Evolutionary conservation across 208 protist species (phyloP).

Genomic region (Acanthamoeba castellanii): DNA sequence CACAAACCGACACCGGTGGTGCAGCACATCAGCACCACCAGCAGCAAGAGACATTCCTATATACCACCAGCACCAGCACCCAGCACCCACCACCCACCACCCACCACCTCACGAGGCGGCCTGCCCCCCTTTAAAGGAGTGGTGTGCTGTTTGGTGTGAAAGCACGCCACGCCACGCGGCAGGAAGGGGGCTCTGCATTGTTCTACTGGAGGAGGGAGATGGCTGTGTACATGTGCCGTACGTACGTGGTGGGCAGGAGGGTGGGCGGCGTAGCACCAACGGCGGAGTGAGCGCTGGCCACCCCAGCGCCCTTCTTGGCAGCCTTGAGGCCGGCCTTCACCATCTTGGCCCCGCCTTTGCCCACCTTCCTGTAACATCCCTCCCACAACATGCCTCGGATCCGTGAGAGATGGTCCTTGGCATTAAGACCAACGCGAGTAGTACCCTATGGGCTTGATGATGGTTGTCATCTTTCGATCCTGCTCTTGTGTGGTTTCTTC

Average conservation of each 20-base stretch:
- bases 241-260: too few relatives aligned
- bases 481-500: background rate
- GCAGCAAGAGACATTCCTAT: background rate
- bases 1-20: too few relatives aligned
- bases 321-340: background rate
- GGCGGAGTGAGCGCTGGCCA: background rate
- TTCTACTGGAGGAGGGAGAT: too few relatives aligned
- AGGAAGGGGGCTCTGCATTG: too few relatives aligned
- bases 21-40: too few relatives aligned
- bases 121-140: too few relatives aligned
- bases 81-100: too few relatives aligned
- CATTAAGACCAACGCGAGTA: too few relatives aligned
- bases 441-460: constrained; percentile 7
- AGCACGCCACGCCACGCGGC: too few relatives aligned
- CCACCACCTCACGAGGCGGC: too few relatives aligned
- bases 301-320: background rate
- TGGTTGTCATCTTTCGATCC: background rate
- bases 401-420: background rate
- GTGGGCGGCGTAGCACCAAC: background rate
- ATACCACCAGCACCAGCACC: background rate
- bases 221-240: too few relatives aligned
- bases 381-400: background rate
- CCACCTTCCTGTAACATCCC: background rate
- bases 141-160: too few relatives aligned
- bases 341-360: constrained; percentile 9